Base-by-base conservation (phyloP, 768 basidiomycete species). In the Leccinum subgranulosum region DNA sequence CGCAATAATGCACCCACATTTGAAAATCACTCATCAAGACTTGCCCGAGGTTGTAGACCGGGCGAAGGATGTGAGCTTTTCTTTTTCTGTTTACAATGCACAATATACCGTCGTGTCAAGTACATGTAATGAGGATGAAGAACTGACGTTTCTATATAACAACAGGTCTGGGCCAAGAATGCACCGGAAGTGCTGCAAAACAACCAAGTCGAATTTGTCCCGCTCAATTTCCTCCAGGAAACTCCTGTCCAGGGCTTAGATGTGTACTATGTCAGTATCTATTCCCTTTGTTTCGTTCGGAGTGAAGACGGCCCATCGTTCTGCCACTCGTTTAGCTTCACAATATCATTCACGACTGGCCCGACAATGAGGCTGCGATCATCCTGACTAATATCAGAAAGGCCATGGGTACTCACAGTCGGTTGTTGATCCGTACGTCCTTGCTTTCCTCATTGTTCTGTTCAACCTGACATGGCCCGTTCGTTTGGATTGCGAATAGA, bases 261-360 rank as follows among this genome's bases (percentile, higher is more conserved):
- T 17, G 36, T 39, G 36, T 39, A 39, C 36, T 39, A 39, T n/a
- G 36, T 17, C 36, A 39, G 36, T 39, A 17, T 39, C 17, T 3
- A 39, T 17, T 39, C 36, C 17, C 36, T 39, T 17, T 9, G 36
- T 17, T 17, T 39, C 17, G 17, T 39, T 39, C 34, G 7, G 14
- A 39, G 36, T 8, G 15, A 39, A 39, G 36, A 39, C 17, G 8
- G 7, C 15, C 0, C 36, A 39, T 39, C 9, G 8, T 39, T 39
- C 36, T 39, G 36, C 7, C 36, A 39, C 14, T 34, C 36, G 7
- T 17, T 4, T 39, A 17, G 68, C 60, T 69, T 34, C 69, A 65
- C 19, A 63, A 68, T 46, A 68, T 70, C 33, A 62, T 69, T 19
- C 75, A 75, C 48, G 66, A 77, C 57, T 77, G 74, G 76, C 72